Percentiles rank a stretch among this genome's conserved stretches.
These are phyloP conservation scores for Porcisia hertigi DNA, from an alignment of 208 protist species.

Conservation along the genomic window DNA sequence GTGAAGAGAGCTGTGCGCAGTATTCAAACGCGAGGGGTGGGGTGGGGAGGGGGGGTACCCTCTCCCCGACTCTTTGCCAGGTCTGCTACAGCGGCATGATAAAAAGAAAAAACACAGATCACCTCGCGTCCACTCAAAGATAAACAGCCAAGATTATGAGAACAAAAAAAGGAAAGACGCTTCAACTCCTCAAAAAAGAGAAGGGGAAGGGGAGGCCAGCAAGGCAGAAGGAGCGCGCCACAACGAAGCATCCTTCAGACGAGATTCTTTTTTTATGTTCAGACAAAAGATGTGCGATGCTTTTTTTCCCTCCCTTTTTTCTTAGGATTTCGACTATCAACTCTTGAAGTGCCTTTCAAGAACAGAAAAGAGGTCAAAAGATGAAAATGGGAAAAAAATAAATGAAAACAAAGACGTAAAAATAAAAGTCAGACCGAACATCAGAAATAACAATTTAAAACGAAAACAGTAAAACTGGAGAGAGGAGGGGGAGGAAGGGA, in stretches of 20 bases:
- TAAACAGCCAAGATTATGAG: background rate
- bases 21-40: background rate
- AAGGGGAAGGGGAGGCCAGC: background rate
- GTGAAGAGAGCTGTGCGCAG: background rate
- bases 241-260: background rate
- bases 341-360: constrained; percentile 6
- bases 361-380: background rate
- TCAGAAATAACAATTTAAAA: background rate
- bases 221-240: background rate
- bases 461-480: background rate
- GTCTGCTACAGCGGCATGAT: no score
- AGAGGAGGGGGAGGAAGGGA: background rate
- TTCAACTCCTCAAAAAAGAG: background rate
- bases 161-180: background rate
- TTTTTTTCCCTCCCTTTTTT: constrained; percentile 1
- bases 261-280: background rate
- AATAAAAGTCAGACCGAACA: background rate
- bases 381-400: background rate
- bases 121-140: background rate
- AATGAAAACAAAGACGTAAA: background rate
- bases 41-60: no score
- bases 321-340: background rate
- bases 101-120: background rate
- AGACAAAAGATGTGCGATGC: constrained; percentile 1
- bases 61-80: background rate